Percentiles rank a stretch among this genome's conserved stretches.
Evolutionary conservation across 2,329 filamentous ascomycete genomes (phyloP).

Genomic region (Paecilomyces sp.): DNA sequence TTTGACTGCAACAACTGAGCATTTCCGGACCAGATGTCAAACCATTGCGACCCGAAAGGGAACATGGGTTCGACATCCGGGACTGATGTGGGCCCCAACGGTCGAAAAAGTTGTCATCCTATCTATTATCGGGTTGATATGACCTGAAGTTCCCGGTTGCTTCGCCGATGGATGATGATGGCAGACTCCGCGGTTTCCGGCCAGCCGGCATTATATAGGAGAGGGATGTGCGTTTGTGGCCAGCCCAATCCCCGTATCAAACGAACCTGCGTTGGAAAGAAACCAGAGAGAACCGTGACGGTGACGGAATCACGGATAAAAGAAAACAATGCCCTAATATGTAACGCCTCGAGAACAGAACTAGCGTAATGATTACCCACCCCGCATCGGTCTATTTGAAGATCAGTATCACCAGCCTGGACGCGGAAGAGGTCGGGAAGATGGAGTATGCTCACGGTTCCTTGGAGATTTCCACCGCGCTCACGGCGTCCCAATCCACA

Average conservation of each 20-base stretch:
- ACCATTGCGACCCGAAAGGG: neutral
- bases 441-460: conserved; percentile 22
- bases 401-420: neutral
- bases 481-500: conserved; percentile 7
- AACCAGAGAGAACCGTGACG: neutral
- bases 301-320: neutral
- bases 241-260: neutral
- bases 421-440: neutral
- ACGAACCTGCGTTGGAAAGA: neutral
- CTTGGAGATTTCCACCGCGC: conserved; percentile 27
- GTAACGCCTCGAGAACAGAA: neutral
- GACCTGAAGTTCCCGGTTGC: neutral
- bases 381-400: conserved; percentile 6
- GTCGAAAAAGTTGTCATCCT: neutral
- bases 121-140: neutral
- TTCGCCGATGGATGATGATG: neutral
- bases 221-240: neutral
- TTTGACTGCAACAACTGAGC: neutral
- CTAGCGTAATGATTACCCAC: conserved; percentile 4
- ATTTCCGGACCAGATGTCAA: neutral
- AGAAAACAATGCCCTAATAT: neutral
- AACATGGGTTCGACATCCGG: neutral
- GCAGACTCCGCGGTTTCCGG: neutral
- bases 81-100: neutral
- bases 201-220: neutral